Conservation (phyloP, 192 early-diverging fungal genomes). For the Tieghemiomyces parasiticus region DNA sequence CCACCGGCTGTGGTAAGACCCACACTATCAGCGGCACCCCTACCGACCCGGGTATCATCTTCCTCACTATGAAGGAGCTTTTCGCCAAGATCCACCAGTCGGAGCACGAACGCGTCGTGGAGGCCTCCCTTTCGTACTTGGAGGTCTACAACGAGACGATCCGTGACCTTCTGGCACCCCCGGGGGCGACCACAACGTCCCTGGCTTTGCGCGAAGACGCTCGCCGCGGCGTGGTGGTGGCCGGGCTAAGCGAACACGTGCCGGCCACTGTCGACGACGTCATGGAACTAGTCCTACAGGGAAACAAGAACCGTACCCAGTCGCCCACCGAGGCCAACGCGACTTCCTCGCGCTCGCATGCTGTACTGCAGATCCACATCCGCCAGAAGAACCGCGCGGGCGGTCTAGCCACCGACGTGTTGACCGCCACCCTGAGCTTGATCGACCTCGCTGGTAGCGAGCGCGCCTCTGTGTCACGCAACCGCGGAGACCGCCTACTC, state of each 20-base stretch:
- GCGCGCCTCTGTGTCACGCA: slow-evolving; percentile 41
- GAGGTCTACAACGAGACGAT: slow-evolving; percentile 97
- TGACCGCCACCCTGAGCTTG: slow-evolving; percentile 43
- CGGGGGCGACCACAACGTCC: slow-evolving; percentile 10
- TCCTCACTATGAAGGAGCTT: slow-evolving; percentile 44
- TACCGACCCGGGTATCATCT: slow-evolving; percentile 51
- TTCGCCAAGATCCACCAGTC: slow-evolving; percentile 29
- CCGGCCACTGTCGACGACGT: slow-evolving; percentile 34
- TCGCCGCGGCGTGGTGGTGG: slow-evolving; percentile 42
- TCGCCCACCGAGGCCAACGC: slow-evolving; percentile 62
- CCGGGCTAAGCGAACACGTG: slow-evolving; percentile 51
- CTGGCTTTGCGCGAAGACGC: slow-evolving; percentile 69
- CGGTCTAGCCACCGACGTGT: slow-evolving; percentile 28
- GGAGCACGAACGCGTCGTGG: slow-evolving; percentile 43
- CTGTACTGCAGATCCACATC: slow-evolving; percentile 53
- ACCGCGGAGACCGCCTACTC: slow-evolving; percentile 45
- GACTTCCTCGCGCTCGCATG: slow-evolving; percentile 57
- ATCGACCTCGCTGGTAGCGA: slow-evolving; percentile 70
- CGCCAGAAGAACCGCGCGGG: slow-evolving; percentile 19
- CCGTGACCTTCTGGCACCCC: slow-evolving; percentile 55
- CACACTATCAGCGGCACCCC: slow-evolving; percentile 62
- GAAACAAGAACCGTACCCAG: slow-evolving; percentile 59
- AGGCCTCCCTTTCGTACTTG: slow-evolving; percentile 64
- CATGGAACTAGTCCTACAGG: slow-evolving; percentile 32
- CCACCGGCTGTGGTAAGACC: slow-evolving; percentile 76